Evolutionary conservation across 2,329 filamentous ascomycete species (phyloP).

Genomic region (Penicillium brasilianum): DNA sequence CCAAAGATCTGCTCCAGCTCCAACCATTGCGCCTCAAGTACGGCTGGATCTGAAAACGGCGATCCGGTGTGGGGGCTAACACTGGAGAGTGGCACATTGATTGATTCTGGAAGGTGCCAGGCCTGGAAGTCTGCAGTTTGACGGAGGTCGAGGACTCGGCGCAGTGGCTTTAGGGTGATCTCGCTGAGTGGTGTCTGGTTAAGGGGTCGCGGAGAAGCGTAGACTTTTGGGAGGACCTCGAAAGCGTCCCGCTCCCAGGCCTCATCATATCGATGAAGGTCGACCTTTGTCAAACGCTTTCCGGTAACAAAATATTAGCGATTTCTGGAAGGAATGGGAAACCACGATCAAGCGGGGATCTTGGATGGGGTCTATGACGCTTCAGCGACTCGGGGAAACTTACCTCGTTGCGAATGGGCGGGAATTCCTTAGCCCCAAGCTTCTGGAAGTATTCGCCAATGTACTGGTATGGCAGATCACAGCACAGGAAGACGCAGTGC

Average conservation of each 20-base stretch:
- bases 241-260: conserved; percentile 57
- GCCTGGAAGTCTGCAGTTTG: conserved; percentile 48
- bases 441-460: conserved; percentile 65
- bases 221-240: conserved; percentile 48
- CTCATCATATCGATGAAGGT: conserved; percentile 61
- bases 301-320: conserved; percentile 4
- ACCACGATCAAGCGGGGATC: background rate
- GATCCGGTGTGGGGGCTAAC: conserved; percentile 42
- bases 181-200: conserved; percentile 29
- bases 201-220: conserved; percentile 31
- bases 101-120: conserved; percentile 52
- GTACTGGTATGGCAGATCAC: conserved; percentile 68
- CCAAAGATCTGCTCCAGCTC: conserved; percentile 54
- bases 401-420: conserved; percentile 55
- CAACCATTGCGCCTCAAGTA: conserved; percentile 55
- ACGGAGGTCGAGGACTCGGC: conserved; percentile 54
- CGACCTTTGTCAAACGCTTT: conserved; percentile 55
- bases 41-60: conserved; percentile 54
- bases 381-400: conserved; percentile 12
- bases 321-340: background rate
- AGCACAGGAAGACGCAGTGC: conserved; percentile 65
- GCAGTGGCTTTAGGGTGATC: conserved; percentile 35
- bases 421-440: conserved; percentile 56
- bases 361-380: background rate
- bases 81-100: conserved; percentile 52